These are phyloP conservation scores for Metarhizium guizhouense DNA, from an alignment of 2,329 filamentous ascomycete genomes.

Conservation along the genomic window DNA sequence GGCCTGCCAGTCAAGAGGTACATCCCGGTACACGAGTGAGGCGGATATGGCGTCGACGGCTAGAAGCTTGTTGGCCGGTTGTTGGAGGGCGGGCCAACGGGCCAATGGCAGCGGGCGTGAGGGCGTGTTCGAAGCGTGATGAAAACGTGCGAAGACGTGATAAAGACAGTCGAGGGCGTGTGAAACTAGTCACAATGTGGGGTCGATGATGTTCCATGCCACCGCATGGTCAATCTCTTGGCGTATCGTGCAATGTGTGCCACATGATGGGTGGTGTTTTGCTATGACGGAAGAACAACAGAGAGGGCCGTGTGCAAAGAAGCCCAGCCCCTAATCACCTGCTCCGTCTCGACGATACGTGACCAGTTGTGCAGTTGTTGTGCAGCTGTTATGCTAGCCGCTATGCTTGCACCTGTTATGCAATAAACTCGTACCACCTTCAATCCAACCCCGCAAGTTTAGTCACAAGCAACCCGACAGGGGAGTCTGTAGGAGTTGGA, in stretches of 20 bases:
- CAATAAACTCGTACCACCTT: no score
- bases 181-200: neutral
- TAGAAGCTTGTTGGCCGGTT: neutral
- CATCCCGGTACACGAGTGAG: no score
- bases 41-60: neutral
- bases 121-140: neutral
- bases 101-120: neutral
- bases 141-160: neutral
- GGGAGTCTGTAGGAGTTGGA: no score
- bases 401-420: no score
- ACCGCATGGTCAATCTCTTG: neutral
- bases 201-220: neutral
- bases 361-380: slow-evolving; percentile 1
- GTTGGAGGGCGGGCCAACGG: neutral
- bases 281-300: no score
- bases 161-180: neutral
- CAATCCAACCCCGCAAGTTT: no score
- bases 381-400: no score
- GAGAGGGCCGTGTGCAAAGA: neutral
- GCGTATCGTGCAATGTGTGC: neutral
- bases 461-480: no score
- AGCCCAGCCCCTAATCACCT: neutral
- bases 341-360: slow-evolving; percentile 2
- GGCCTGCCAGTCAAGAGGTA: neutral
- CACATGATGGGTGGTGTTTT: no score